Evolutionary conservation across 2,329 filamentous ascomycete genomes (phyloP), one percentile per base, ranked within the genome.

Genomic region (Sporothrix phasma): DNA sequence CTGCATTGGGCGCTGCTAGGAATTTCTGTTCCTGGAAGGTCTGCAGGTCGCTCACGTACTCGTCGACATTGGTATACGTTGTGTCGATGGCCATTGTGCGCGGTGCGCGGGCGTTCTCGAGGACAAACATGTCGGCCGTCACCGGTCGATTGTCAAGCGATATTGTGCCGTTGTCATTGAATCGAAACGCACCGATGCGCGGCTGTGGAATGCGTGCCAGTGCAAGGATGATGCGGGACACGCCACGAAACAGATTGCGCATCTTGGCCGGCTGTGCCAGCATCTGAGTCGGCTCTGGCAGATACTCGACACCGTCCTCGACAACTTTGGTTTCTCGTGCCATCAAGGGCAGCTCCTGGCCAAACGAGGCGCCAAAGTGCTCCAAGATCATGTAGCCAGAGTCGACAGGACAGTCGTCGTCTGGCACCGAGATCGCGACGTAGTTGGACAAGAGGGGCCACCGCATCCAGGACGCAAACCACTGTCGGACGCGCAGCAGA

Each of bases 21-120:
- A 74, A 72, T 43, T 49, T 61, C 37, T 69, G 31, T 5, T 71
- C 70, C 59, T 73, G 70, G 4, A 73, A 67, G 13, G 70, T 67
- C 15, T 72, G 59, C 61, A 72, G 53, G 45, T 72, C 71, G 5
- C 69, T 47, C 3, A 70, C 68, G 60, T 68, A 74, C 34, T 67
- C 67, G 54, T 73, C 73, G 31, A 64, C 71, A 60, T 68, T 70
- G 37, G 62, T 67, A 65, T 74, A 76, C 15, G 72, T 75, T 31
- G 72, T 66, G 51, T 69, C 70, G 29, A 59, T 68, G 34, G 62
- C 53, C 39, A 76, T 75, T 8, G 66, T 69, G 65, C 72, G 71
- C 39, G 65, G 68, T 6, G 71, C 69, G 54, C 72, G 72, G 13
- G 73, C 67, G 67, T 74, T 76, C n/a, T 73, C 74, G 10, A 74